These are phyloP conservation scores for Adiantum capillusveneris DNA, from an alignment of 75 land plant genomes.

Conservation along the genomic window DNA sequence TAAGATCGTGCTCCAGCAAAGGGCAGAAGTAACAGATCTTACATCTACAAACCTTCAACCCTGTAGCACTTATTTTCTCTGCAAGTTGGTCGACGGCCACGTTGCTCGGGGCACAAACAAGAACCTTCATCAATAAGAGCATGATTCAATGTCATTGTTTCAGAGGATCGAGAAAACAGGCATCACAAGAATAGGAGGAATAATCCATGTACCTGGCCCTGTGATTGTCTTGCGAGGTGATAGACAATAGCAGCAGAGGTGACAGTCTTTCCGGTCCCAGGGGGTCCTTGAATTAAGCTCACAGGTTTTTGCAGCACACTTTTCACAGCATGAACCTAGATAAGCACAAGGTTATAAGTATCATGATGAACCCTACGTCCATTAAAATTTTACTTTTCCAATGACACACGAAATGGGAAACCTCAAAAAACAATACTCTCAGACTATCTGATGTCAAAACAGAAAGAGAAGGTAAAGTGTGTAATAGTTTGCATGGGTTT, in stretches of 20 bases:
- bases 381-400: no score
- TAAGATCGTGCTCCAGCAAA: no score
- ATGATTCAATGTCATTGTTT: neutral
- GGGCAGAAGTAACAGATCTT: neutral
- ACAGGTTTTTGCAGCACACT: constrained; percentile 96
- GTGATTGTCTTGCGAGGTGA: constrained; percentile 98
- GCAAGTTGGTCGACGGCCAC: constrained; percentile 99
- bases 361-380: no score
- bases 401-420: no score
- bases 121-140: constrained; percentile 42
- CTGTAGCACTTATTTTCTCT: constrained; percentile 99
- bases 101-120: constrained; percentile 99
- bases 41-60: constrained; percentile 72
- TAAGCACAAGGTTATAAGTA: neutral
- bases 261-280: constrained; percentile 98
- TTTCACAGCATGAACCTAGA: constrained; percentile 96
- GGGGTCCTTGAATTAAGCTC: constrained; percentile 97
- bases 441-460: no score
- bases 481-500: no score
- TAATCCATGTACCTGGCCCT: constrained; percentile 99
- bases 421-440: no score
- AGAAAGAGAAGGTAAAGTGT: no score
- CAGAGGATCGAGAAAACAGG: neutral
- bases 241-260: constrained; percentile 99
- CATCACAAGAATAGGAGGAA: neutral